Evolutionary conservation across 306 rosid genomes (phyloP).

Genomic region (Rosa rugosa): DNA sequence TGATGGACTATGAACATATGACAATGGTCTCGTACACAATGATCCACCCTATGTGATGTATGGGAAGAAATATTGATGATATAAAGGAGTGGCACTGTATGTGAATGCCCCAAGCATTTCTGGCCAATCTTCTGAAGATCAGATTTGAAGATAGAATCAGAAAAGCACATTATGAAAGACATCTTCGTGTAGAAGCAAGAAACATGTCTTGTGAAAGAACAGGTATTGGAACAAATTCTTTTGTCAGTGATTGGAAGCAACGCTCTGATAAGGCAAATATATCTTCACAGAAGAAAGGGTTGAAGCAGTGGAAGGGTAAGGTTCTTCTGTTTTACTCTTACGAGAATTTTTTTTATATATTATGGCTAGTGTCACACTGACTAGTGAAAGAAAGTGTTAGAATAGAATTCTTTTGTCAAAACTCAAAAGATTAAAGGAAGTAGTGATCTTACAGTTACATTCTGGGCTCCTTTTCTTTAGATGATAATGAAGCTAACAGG

Average conservation of each 20-base stretch:
- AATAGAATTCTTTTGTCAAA: not conserved
- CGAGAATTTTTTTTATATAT: no score
- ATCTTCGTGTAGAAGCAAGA: not conserved
- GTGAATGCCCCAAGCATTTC: not conserved
- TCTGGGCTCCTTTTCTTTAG: constrained; percentile 2
- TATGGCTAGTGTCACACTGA: not conserved
- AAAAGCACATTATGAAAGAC: not conserved
- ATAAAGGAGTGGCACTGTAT: not conserved
- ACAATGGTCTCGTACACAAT: not conserved
- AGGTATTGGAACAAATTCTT: not conserved
- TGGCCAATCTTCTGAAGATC: not conserved
- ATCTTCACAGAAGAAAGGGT: not conserved
- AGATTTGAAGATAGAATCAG: not conserved
- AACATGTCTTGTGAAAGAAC: not conserved
- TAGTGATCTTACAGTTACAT: not conserved
- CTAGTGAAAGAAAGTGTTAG: not conserved
- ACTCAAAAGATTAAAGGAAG: not conserved
- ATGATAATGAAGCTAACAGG: not conserved
- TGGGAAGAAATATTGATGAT: not conserved
- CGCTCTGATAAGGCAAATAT: not conserved
- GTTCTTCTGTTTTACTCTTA: not conserved
- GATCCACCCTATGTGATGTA: not conserved
- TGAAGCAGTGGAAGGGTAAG: not conserved
- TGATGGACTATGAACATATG: constrained; percentile 8
- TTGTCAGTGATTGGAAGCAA: not conserved